Evolutionary conservation across 768 basidiomycete genomes (phyloP).

Genomic region (Rhodotorula graminis): DNA sequence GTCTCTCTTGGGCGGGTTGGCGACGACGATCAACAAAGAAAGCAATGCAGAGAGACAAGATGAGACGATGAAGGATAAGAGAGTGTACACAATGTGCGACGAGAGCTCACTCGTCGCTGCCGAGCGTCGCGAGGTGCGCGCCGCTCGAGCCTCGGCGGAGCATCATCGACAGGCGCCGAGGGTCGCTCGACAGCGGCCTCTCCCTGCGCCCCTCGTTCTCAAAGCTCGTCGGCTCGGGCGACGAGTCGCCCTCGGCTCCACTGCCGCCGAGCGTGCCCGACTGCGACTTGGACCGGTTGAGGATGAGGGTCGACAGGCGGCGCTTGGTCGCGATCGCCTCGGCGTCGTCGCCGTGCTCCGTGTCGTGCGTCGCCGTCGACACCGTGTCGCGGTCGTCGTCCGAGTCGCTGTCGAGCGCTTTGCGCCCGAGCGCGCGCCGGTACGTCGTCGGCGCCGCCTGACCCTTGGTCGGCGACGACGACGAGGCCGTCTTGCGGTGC

Average conservation of each 20-base stretch:
- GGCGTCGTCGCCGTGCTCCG: neutral
- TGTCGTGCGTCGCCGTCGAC: too few species aligned
- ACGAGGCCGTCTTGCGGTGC: neutral
- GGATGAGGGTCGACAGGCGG: slow-evolving; percentile 17
- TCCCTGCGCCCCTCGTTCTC: neutral
- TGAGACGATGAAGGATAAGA: too few species aligned
- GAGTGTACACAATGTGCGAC: too few species aligned
- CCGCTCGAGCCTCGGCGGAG: slow-evolving; percentile 9
- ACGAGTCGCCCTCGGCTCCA: neutral
- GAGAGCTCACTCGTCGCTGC: neutral
- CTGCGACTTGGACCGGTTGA: slow-evolving; percentile 18
- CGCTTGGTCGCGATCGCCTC: slow-evolving; percentile 7
- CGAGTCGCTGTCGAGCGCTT: slow-evolving; percentile 1
- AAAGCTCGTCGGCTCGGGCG: neutral
- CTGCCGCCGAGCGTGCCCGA: neutral
- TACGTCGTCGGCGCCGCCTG: neutral
- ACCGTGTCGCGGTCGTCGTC: slow-evolving; percentile 4
- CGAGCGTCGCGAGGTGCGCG: neutral
- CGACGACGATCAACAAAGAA: too few species aligned
- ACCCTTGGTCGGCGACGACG: neutral
- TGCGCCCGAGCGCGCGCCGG: slow-evolving; percentile 4
- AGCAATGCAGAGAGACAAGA: too few species aligned
- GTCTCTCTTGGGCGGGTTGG: too few species aligned
- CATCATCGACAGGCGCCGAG: slow-evolving; percentile 12
- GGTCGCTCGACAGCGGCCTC: slow-evolving; percentile 15